Base-by-base conservation (phyloP, 306 rosid species). In the Medicago ruthenica region DNA sequence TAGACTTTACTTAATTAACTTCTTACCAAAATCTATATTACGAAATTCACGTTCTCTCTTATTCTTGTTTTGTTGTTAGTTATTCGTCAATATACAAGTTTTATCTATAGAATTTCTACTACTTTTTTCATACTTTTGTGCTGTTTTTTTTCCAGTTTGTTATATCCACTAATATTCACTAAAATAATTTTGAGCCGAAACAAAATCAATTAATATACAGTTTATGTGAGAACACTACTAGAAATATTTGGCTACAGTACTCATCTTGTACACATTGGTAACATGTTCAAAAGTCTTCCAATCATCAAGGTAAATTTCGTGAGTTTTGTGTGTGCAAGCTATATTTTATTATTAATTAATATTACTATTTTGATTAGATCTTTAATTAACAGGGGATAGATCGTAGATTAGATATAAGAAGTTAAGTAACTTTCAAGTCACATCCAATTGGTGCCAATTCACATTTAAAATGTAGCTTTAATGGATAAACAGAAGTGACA, bases 401-500 rank as follows among this genome's bases (percentile, higher is more conserved):
- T n/a, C n/a, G n/a, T 21, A 27, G 37, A 22, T 60, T 8, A 60
- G 7, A 57, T 57, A 21, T 75, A 72, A 58, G 42, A 72, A 36
- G 71, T 18, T 66, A 76, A 51, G 82, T 64, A 37, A 72, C 71
- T 54, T 40, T 60, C 71, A 75, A 79, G 73, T 79, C 83, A 36
- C 80, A 74, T 67, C 80, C 65, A 8, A 74, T 67, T 58, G 48
- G 76, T 59, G 67, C 68, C 67, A 70, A 76, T 54, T 69, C 27
- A 50, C 37, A 41, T 83, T 73, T 64, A 81, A 78, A 73, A 68
- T 69, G 74, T 68, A 72, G 68, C 41, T 81, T 69, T 47, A 36
- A 44, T 78, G 76, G 18, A 74, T 50, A 75, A 78, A 83, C 77
- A 68, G 76, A 45, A 71, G 80, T 73, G 63, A 82, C 62, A 71